Conservation (phyloP, 805 yeast species). For the Danielia oregonensis region DNA sequence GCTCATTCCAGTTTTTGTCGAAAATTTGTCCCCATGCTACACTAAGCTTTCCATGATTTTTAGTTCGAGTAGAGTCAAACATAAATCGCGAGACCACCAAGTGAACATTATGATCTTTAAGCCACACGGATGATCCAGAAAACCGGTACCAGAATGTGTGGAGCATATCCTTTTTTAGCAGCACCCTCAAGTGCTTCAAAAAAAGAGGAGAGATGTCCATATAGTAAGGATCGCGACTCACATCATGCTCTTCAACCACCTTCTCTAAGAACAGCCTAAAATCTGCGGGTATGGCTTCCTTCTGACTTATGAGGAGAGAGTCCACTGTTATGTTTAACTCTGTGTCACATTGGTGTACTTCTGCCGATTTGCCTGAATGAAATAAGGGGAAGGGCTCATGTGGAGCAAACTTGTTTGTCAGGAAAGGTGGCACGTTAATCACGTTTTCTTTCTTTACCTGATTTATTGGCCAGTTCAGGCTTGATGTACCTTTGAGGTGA, state of each 20-base stretch:
- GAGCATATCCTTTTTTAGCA: conserved; percentile 5
- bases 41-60: conserved; percentile 14
- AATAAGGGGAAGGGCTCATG: background rate
- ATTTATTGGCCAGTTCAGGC: background rate
- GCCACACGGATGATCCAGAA: conserved; percentile 21
- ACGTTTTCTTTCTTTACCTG: background rate
- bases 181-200: conserved; percentile 9
- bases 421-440: background rate
- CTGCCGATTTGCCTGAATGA: background rate
- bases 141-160: conserved; percentile 17
- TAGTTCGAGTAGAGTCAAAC: conserved; percentile 14
- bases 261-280: conserved; percentile 3
- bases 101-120: conserved; percentile 18
- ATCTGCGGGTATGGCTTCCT: conserved; percentile 3
- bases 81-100: conserved; percentile 19
- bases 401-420: background rate
- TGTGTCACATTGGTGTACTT: background rate
- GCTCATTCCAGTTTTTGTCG: conserved; percentile 20
- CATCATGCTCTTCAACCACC: conserved; percentile 7
- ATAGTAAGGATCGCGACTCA: conserved; percentile 7
- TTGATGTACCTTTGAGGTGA: background rate
- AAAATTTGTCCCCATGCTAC: conserved; percentile 18
- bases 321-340: background rate
- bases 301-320: background rate
- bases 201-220: conserved; percentile 7